These are phyloP conservation scores for Lasiosphaeria miniovina DNA, from an alignment of 495 filamentous ascomycete species.

Conservation along the genomic window DNA sequence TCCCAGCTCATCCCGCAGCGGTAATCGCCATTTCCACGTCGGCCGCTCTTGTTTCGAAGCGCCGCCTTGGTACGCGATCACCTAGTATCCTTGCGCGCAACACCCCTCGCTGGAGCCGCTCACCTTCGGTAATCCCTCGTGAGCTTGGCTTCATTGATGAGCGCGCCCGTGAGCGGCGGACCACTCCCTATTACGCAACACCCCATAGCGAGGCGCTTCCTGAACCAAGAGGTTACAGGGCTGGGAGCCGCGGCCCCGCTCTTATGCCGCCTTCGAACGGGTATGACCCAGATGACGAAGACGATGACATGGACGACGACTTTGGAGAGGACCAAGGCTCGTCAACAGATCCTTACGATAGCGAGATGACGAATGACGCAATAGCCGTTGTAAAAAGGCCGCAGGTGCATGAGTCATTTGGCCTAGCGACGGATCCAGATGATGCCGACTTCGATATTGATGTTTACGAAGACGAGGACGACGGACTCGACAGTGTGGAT, in stretches of 20 bases:
- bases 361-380: conserved; percentile 23
- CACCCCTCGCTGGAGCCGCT: conserved; percentile 47
- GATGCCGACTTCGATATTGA: conserved; percentile 25
- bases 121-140: conserved; percentile 25
- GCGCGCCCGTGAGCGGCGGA: conserved; percentile 30
- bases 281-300: conserved; percentile 18
- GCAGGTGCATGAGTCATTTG: not conserved
- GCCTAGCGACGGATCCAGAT: not conserved
- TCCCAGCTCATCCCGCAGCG: conserved; percentile 15
- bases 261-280: conserved; percentile 11
- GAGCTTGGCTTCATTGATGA: conserved; percentile 20
- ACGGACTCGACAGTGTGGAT: conserved; percentile 33
- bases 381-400: not conserved
- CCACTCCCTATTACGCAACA: conserved; percentile 53
- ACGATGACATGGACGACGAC: conserved; percentile 25
- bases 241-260: conserved; percentile 17
- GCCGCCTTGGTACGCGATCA: conserved; percentile 37
- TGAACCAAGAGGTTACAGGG: conserved; percentile 19
- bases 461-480: conserved; percentile 32
- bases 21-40: conserved; percentile 3
- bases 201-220: conserved; percentile 47
- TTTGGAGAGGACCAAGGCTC: conserved; percentile 28
- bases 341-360: conserved; percentile 29
- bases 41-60: conserved; percentile 28
- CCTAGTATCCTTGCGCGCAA: conserved; percentile 42